Percentiles rank a stretch among this genome's conserved stretches.
Conservation (phyloP, 2,329 filamentous ascomycete genomes). For the Claviceps humidiphila region DNA sequence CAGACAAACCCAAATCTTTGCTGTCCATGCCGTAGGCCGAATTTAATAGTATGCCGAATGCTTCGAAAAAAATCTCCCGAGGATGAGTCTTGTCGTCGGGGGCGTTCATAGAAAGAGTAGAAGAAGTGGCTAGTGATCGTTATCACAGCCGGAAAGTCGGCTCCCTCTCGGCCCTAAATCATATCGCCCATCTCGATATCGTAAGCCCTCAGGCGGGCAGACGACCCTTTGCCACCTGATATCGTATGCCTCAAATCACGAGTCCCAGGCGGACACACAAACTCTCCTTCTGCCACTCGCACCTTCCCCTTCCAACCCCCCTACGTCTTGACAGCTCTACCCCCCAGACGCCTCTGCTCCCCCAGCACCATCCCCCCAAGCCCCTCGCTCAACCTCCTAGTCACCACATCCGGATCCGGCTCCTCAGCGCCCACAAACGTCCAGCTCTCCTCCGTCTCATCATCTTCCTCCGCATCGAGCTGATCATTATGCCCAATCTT, state of each 20-base stretch:
- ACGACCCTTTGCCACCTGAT: no score
- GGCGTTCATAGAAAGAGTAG: background rate
- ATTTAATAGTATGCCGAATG: background rate
- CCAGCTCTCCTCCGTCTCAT: constrained; percentile 69
- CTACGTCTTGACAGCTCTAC: constrained; percentile 7
- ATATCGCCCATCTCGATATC: no score
- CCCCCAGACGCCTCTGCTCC: constrained; percentile 13
- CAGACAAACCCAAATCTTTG: background rate
- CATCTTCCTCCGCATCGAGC: constrained; percentile 31
- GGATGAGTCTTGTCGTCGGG: background rate
- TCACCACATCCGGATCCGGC: constrained; percentile 30
- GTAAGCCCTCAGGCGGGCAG: no score
- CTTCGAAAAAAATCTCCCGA: background rate
- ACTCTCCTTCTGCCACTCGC: background rate
- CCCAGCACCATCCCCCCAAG: constrained; percentile 11
- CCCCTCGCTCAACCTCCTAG: constrained; percentile 26
- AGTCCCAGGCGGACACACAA: no score
- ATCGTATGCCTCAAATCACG: no score
- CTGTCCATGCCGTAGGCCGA: background rate
- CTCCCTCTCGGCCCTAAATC: no score
- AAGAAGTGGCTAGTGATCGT: background rate
- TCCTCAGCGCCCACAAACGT: constrained; percentile 62
- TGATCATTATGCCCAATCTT: constrained; percentile 38
- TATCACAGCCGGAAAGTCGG: no score
- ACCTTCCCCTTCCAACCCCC: background rate